Conservation (phyloP, 2,329 filamentous ascomycete species). For the Phialocephala subalpina region DNA sequence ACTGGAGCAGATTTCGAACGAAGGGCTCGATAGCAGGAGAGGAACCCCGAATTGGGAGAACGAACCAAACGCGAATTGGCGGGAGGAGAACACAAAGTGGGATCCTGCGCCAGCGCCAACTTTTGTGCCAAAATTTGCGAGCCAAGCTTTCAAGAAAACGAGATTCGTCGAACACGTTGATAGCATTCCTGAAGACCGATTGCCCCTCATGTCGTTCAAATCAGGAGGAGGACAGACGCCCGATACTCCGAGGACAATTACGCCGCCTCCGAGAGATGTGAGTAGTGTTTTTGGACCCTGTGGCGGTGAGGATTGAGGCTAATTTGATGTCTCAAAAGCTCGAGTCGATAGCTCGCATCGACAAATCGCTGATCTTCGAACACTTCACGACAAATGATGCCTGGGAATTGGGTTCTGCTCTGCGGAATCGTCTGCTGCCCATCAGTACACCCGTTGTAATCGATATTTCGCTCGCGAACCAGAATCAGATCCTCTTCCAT, state of each 20-base stretch:
- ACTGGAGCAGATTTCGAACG: constrained; percentile 31
- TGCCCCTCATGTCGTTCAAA: constrained; percentile 12
- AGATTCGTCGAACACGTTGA: constrained; percentile 23
- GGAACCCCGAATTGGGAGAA: constrained; percentile 26
- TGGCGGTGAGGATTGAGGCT: constrained; percentile 14
- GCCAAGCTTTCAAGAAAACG: constrained; percentile 17
- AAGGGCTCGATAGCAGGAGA: constrained; percentile 15
- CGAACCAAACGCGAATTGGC: not conserved
- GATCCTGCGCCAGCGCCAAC: constrained; percentile 15
- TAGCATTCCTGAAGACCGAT: constrained; percentile 16
- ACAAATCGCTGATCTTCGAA: constrained; percentile 41
- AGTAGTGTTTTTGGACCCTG: constrained; percentile 14
- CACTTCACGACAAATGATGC: constrained; percentile 70
- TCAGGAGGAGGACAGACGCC: constrained; percentile 16
- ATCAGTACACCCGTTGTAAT: constrained; percentile 65
- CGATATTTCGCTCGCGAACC: constrained; percentile 68
- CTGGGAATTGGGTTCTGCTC: constrained; percentile 69
- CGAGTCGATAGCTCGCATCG: constrained; percentile 41
- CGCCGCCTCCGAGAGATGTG: constrained; percentile 34
- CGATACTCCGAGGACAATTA: constrained; percentile 29
- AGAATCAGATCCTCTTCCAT: constrained; percentile 73
- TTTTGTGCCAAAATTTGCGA: constrained; percentile 12
- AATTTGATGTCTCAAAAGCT: constrained; percentile 35
- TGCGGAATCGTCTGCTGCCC: constrained; percentile 68
- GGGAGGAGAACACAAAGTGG: constrained; percentile 11